Evolutionary conservation across 305 asterid genomes (phyloP).

Genomic region (Lippia alba): DNA sequence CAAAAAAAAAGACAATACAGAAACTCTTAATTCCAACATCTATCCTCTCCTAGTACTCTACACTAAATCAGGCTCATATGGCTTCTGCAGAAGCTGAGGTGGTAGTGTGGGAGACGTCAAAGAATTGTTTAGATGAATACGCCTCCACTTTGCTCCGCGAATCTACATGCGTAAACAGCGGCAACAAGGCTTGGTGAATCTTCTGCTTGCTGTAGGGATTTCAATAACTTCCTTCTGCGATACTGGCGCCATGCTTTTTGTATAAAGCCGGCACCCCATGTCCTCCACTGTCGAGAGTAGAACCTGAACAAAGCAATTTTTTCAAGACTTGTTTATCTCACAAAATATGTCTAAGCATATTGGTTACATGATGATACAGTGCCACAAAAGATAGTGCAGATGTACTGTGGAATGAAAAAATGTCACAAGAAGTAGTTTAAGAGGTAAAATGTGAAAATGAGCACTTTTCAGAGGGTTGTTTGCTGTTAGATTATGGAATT

Average conservation of each 20-base stretch:
- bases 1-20: no score
- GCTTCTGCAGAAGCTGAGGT: conserved; percentile 66
- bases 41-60: not conserved
- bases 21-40: not conserved
- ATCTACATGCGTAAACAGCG: conserved; percentile 57
- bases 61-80: conserved; percentile 68
- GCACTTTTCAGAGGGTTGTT: not conserved
- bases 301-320: conserved; percentile 35
- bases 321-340: not conserved
- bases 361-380: no score
- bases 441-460: no score
- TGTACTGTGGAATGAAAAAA: no score
- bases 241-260: conserved; percentile 69
- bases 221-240: conserved; percentile 54
- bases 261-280: conserved; percentile 71
- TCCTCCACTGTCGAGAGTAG: conserved; percentile 68
- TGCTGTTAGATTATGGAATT: no score
- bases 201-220: conserved; percentile 52
- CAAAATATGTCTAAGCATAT: no score
- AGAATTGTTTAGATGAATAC: conserved; percentile 33
- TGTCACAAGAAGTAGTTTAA: no score
- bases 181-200: conserved; percentile 49
- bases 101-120: conserved; percentile 42
- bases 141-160: conserved; percentile 53
- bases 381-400: not conserved